Conservation (phyloP, 1,139 yeast genomes). For the Taphrina communis region DNA sequence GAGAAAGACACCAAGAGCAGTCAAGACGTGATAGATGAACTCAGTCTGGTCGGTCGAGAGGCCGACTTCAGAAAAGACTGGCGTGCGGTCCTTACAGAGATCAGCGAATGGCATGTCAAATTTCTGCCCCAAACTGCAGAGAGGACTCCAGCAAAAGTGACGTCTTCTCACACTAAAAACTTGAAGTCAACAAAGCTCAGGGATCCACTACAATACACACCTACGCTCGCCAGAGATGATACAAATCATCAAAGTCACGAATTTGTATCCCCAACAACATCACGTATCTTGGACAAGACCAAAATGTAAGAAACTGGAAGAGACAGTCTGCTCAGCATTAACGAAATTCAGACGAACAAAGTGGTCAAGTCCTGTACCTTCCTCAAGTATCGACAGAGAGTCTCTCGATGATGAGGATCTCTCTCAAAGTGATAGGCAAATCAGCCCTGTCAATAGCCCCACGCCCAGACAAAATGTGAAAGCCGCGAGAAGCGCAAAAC, state of each 20-base stretch:
- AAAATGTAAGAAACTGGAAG: neutral
- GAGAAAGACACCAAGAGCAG: conserved; percentile 6
- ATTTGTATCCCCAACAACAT: conserved; percentile 8
- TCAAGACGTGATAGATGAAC: conserved; percentile 27
- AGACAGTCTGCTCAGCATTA: neutral
- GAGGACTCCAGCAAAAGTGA: conserved; percentile 13
- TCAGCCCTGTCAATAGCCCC: neutral
- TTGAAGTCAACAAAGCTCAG: neutral
- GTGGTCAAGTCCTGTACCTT: conserved; percentile 27
- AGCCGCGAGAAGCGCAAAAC: neutral
- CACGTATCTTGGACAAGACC: neutral
- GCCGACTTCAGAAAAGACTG: conserved; percentile 25
- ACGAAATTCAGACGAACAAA: conserved; percentile 4
- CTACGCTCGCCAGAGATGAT: conserved; percentile 6
- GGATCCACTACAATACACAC: neutral
- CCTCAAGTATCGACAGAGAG: conserved; percentile 12
- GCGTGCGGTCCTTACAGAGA: conserved; percentile 15
- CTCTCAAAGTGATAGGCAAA: neutral
- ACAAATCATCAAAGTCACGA: conserved; percentile 10
- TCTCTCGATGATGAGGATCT: conserved; percentile 1
- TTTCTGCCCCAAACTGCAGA: conserved; percentile 17
- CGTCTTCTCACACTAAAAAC: neutral
- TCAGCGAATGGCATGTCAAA: conserved; percentile 13
- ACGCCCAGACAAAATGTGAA: conserved; percentile 1
- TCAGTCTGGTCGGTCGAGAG: conserved; percentile 18